Evolutionary conservation across 768 basidiomycete genomes (phyloP), one percentile per base, ranked within the genome.

Genomic region (Podaxis carcinomalis): DNA sequence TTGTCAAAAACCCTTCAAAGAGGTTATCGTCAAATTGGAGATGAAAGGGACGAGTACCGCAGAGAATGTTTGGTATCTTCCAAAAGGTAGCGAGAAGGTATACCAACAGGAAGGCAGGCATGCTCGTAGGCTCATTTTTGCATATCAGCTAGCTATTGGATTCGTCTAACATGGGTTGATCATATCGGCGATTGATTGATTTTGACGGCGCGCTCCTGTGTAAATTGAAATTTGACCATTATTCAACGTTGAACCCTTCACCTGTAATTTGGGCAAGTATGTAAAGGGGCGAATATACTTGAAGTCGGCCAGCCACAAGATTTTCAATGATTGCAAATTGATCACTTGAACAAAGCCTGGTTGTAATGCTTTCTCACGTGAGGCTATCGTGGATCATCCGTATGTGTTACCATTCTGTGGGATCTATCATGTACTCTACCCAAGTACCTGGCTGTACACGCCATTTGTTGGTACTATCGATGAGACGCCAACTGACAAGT

Each of bases 301-400:
- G 23, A 23, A 23, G 2, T 23, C 1, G 23, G 23, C 23, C 2
- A 0, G 23, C 23, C 2, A 0, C 23, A 73, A 73, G 53, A 56
- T 70, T 5, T 55, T 72, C 19, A 68, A 61, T 59, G 23, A 19
- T 68, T 66, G 6, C 63, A 66, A 42, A 56, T 52, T 39, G 57
- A 61, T 16, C 56, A 61, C 11, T 55, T 68, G 32, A 21, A 69
- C 19, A 71, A 69, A 68, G 71, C 71, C 19, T 32, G 19, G 2
- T 4, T 23, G 5, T n/a, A 65, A 59, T 42, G 25, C 1, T 55
- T 62, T 19, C 2, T 59, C 21, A 1, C 46, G 57, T 16, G 65
- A 65, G 44, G 65, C 65, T 1, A 61, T 63, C 9, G 10, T 63
- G 11, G 2, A 10, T 2, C 65, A 65, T 39, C 21, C 16, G 1